Base-by-base conservation (phyloP, 768 basidiomycete genomes). In the Suillus americanus region DNA sequence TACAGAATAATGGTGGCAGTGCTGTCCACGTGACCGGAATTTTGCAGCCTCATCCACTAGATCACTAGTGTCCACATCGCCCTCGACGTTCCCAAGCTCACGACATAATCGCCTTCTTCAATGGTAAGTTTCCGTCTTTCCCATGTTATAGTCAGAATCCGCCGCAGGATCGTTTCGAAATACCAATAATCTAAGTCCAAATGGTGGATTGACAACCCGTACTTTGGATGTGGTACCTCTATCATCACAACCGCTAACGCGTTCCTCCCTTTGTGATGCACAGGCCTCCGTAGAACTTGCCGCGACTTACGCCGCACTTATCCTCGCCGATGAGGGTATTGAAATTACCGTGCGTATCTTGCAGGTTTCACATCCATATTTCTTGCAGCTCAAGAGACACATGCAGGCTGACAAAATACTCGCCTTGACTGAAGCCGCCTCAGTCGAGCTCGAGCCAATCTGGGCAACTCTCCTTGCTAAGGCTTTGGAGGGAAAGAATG, bases 391-490 rank as follows among this genome's bases (percentile, higher is more conserved):
- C 62, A 62, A 38, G 3, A n/a, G 56, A 12, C 62, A 60, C 18
- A 28, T 65, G 1, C 72, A 98, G 96, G 77, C 94, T 65, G 97
- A 99, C 78, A 98, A 97, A 84, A 92, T 99, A 76, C 65, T 82
- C 72, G 82, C 94, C n/a, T 78, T 99, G 75, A 94, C 92, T 71
- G 78, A 75, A 63, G 96, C 94, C 62, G 97, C 97, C 62, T 80
- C 81, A 64, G 83, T 94, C 68, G 95, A 97, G 30, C 73, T 97
- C 65, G 97, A 99, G 80, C 86, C 96, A 64, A 99, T 99, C 83
- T 99, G 97, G 97, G 95, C 95, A 64, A 80, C 90, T 16, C 91
- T 99, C 72, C 93, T 99, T 75, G 92, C 97, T 67, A 99, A 97
- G 80, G 97, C 97, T 41, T 89, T 99, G 62, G 95, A 97, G 81